Evolutionary conservation across 179 eudicot genomes (phyloP), one percentile per base, ranked within the genome.

Genomic region (Silene vulgaris): DNA sequence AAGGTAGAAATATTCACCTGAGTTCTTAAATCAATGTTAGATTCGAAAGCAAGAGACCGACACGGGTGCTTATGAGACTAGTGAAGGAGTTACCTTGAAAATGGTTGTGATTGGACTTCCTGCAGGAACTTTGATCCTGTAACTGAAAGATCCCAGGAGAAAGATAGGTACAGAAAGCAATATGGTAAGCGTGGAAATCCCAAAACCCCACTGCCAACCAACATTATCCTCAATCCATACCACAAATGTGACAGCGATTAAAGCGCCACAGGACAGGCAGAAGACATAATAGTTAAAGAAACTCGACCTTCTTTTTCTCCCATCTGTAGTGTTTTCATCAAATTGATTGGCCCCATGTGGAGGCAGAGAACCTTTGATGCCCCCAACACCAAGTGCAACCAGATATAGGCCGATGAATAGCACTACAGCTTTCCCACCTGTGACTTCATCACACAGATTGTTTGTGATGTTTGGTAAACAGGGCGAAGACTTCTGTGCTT

Each of bases 71-170:
- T 13, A 5, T 17, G n/a, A 13, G 20, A 66, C 30, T 16, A 30
- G 40, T 30, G 6, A 14, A 64, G 30, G 11, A n/a, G 50, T 5
- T 79, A 93, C 98, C 97, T 91, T 93, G 17, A 83, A 72, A 57
- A 89, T 86, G 73, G 90, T 83, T 30, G 98, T 91, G 21, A 93
- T 82, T 62, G 98, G 98, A 84, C 98, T 91, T 77, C 98, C 97
- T 0, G 84, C 72, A 6, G 98, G 98, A 82, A 91, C 75, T 75
- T 91, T 93, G 1, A 78, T 81, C 76, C 86, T 79, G 75, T 81
- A 84, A 28, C 63, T 43, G 26, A 74, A 28, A 0, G 86, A 84
- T 28, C 82, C 86, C 65, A 79, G 78, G 29, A 84, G 79, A 72
- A 84, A 81, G 14, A 79, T 11, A 3, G 81, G 82, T 0, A 74